A percentile compares a stretch with the other conserved stretches of the same genome.
Evolutionary conservation across 768 basidiomycete species (phyloP).

Genomic region (Lentinus tigrinus): DNA sequence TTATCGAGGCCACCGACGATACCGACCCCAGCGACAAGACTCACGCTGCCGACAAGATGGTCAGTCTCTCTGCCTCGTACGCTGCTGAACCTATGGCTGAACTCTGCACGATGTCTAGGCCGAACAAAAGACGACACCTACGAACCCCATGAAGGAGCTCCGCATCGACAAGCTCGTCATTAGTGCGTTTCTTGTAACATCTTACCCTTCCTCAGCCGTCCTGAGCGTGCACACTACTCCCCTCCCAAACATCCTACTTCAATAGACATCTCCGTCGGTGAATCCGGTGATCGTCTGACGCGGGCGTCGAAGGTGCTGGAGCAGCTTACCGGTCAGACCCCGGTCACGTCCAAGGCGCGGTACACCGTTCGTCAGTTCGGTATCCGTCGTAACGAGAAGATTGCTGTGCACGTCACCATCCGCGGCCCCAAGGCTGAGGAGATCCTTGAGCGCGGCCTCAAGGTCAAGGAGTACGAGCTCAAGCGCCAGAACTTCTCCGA

Average conservation of each 20-base stretch:
- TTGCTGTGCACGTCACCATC: constrained; percentile 97
- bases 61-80: constrained; percentile 1
- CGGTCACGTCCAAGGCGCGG: constrained; percentile 98
- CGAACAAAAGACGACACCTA: constrained; percentile 84
- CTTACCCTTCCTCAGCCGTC: background rate
- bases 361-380: constrained; percentile 99
- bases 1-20: constrained; percentile 9
- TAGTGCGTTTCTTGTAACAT: constrained; percentile 62
- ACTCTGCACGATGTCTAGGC: constrained; percentile 46
- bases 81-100: constrained; percentile 1
- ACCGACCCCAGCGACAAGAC: constrained; percentile 20
- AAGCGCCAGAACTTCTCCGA: constrained; percentile 96
- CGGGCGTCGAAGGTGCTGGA: constrained; percentile 99
- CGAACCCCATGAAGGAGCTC: constrained; percentile 95
- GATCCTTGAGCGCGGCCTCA: constrained; percentile 97
- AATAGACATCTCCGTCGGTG: constrained; percentile 98
- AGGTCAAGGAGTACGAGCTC: constrained; percentile 99
- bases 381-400: constrained; percentile 99
- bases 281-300: constrained; percentile 98
- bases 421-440: constrained; percentile 99
- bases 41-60: constrained; percentile 21
- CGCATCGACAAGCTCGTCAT: constrained; percentile 98
- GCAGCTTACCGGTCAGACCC: constrained; percentile 98
- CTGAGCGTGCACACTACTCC: constrained; percentile 11
- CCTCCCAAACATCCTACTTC: background rate